phyloP scores from a whole-genome alignment of 176 grass and related monocot species.

The Pharus latifolius region DNA sequence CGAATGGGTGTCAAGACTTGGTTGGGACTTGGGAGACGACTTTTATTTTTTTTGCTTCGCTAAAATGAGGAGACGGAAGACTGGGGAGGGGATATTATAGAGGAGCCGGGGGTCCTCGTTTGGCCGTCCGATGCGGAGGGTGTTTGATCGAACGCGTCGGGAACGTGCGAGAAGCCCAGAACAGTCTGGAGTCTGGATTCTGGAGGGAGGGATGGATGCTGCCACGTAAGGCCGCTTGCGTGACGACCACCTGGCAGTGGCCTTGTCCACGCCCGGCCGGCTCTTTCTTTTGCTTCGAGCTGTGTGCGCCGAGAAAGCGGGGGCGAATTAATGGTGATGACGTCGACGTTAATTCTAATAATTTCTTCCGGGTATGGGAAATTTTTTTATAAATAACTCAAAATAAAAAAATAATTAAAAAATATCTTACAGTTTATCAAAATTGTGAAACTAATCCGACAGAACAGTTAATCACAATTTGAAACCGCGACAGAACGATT shows the following conservation, averaged over 20 bases:
- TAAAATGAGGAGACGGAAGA: background rate
- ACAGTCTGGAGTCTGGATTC: too few species aligned
- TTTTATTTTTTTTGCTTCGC: background rate
- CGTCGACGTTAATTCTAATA: background rate
- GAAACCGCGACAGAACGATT: too few species aligned
- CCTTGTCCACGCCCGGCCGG: background rate
- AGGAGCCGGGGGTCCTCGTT: background rate
- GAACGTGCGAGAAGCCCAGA: background rate
- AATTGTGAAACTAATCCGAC: too few species aligned
- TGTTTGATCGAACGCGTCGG: background rate
- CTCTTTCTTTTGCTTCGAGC: constrained; percentile 1
- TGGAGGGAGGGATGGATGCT: background rate
- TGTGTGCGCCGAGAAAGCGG: background rate
- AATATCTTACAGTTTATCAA: too few species aligned
- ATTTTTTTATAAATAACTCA: too few species aligned
- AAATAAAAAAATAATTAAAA: too few species aligned
- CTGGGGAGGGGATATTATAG: background rate
- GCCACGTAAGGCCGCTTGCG: background rate
- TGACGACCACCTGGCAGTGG: constrained; percentile 7
- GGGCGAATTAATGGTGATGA: background rate
- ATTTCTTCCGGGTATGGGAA: too few species aligned
- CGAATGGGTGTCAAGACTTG: background rate
- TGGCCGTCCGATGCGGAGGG: constrained; percentile 4
- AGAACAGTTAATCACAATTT: too few species aligned
- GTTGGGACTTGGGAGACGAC: background rate